Evolutionary conservation across 805 yeast genomes (phyloP).

Genomic region (Yarrowia alimentaria): DNA sequence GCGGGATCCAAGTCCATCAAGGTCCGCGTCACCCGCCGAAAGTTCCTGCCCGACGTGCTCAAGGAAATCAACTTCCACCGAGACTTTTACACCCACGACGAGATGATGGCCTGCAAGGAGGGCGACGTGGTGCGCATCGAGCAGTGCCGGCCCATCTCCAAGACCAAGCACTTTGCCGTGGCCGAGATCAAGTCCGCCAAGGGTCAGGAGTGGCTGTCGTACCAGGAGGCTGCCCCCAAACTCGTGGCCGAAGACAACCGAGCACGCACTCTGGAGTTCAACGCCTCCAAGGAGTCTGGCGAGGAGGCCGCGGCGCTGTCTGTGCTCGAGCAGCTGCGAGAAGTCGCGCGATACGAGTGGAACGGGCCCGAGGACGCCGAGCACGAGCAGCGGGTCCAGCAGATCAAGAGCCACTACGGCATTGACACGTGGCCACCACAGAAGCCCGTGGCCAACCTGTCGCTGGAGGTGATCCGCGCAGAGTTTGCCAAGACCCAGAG

Average conservation of each 20-base stretch:
- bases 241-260: slow-evolving; percentile 68
- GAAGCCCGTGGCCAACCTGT: slow-evolving; percentile 44
- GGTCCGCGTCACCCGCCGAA: slow-evolving; percentile 78
- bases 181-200: slow-evolving; percentile 86
- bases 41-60: slow-evolving; percentile 55
- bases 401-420: slow-evolving; percentile 48
- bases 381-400: slow-evolving; percentile 43
- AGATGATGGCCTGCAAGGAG: slow-evolving; percentile 83
- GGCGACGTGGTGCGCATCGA: slow-evolving; percentile 96
- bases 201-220: slow-evolving; percentile 87
- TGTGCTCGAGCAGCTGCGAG: slow-evolving; percentile 34
- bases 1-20: slow-evolving; percentile 94
- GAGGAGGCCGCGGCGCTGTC: slow-evolving; percentile 30
- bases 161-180: slow-evolving; percentile 80
- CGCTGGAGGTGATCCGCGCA: slow-evolving; percentile 43
- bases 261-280: slow-evolving; percentile 53
- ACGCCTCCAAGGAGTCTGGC: slow-evolving; percentile 47
- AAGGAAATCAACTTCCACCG: slow-evolving; percentile 70
- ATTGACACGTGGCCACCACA: slow-evolving; percentile 50
- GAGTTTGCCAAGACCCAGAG: slow-evolving; percentile 42
- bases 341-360: slow-evolving; percentile 30
- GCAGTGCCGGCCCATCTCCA: slow-evolving; percentile 73
- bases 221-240: slow-evolving; percentile 68
- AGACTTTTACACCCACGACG: slow-evolving; percentile 90
- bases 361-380: slow-evolving; percentile 36